Base-by-base conservation (phyloP, 2,329 filamentous ascomycete species). In the Xylariaceae sp. region DNA sequence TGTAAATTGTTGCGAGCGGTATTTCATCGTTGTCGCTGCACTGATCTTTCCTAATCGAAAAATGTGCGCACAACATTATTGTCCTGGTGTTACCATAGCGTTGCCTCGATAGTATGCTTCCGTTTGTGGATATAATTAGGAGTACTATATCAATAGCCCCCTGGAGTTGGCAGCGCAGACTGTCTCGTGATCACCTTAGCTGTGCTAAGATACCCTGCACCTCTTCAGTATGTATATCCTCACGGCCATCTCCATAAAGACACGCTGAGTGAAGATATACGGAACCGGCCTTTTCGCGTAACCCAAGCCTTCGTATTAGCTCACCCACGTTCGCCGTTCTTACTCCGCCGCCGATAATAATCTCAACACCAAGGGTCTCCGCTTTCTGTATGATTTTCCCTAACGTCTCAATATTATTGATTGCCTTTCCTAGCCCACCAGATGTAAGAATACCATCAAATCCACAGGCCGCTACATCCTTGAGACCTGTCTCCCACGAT, bases 361-460 rank as follows among this genome's bases (percentile, higher is more conserved):
- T 66, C 63, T 83, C 75, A 1, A 82, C 61, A 15, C 60, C 54
- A 0, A 58, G 59, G 1, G 45, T 13, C 20, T 53, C 59, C 1
- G 67, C 66, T 18, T 53, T 61, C 2, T 52, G 45, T 3, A 75
- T 69, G 21, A 83, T 70, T 4, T 41, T 53, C 13, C 59, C 61
- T 35, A 84, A 63, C 13, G 57, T 62, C 2, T 60, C 60, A 11
- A 73, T 23, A 52, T 84, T 79, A 3, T 69, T 70, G 10, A 64
- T 54, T 2, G 75, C 76, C 33, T 64, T 60, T 1, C 78, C 77
- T 1, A 63, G 53, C 0, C 81, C 81, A 6, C 81, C 82, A 0
- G 81, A 78, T 1, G 81, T 84, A 53, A 85, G 68, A 11, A 84
- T 62, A 9, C 73, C 80, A 2, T 71, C 66, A 58, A 85, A 83